Conservation (phyloP, 257 asterid genomes). For the Nicotiana knightiana region DNA sequence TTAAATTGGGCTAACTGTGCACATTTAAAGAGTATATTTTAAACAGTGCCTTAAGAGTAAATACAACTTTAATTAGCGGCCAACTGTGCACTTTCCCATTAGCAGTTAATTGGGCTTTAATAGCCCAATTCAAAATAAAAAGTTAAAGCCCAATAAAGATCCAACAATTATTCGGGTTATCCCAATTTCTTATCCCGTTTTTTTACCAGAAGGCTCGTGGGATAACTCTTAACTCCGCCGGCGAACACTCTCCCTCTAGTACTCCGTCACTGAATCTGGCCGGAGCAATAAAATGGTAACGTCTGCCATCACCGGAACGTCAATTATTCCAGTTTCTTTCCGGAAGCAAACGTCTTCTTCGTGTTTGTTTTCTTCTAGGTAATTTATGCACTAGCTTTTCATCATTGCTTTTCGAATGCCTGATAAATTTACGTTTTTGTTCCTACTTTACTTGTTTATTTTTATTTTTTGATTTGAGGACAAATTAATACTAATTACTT, state of each 20-base stretch:
- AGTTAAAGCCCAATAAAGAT: constrained; percentile 8
- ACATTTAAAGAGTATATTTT: no score
- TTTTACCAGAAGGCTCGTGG: neutral
- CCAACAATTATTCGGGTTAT: neutral
- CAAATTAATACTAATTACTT: neutral
- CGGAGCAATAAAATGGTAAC: constrained; percentile 35
- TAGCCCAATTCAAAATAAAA: neutral
- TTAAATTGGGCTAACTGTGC: no score
- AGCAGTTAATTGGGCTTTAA: no score
- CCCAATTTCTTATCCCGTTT: neutral
- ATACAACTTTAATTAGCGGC: no score
- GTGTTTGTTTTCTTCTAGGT: constrained; percentile 34
- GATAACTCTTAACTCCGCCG: neutral
- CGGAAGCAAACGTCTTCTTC: constrained; percentile 16
- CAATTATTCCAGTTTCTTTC: constrained; percentile 31
- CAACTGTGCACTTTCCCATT: no score
- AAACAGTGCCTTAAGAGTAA: no score
- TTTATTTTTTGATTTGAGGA: neutral
- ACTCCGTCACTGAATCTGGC: neutral
- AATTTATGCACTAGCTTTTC: neutral
- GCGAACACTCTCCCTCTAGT: neutral
- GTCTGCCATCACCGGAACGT: constrained; percentile 58
- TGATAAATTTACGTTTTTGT: neutral
- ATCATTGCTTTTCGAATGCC: neutral
- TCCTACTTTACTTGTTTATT: neutral